Base-by-base conservation (phyloP, 306 rosid species). In the Datisca glomerata region DNA sequence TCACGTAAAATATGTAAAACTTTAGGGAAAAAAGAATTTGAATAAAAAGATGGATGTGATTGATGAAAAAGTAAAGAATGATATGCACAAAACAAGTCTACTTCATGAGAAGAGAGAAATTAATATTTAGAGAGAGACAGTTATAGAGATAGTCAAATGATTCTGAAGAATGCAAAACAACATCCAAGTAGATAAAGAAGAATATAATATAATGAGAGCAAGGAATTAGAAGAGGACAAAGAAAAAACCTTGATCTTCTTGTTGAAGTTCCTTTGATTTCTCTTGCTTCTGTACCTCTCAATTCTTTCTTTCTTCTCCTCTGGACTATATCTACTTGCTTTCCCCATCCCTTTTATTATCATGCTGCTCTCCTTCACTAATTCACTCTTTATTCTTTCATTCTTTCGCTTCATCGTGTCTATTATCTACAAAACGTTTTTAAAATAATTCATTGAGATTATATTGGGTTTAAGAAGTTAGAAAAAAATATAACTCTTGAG, bases 341-440 rank as follows among this genome's bases (percentile, higher is more conserved):
- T 78, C 65, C 52, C 72, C 98, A 91, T 91, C 4, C 87, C 93
- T 70, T 84, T 86, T 7, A 91, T 85, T 57, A 91, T 91, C 67
- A 79, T 60, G 24, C 67, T 75, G 29, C 84, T 84, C 63, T 91
- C 98, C 32, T 67, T 84, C 7, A 83, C 70, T 41, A 73, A 36
- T 11, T 71, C 57, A 43, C 85, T 78, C 21, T 78, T 93, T 42
- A 76, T 43, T 21, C 51, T 20, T 8, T 46, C 41, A 24, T 39
- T 34, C 17, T 21, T 24, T 6, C 9, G n/a, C n/a, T 24, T 14
- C 2, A 46, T 5, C 9, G n/a, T 20, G 1, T 15, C 9, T 28
- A 25, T 8, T 22, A 27, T 24, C 17, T 25, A 8, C 13, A 25
- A 14, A 21, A 3, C 23, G 7, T 8, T 14, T 45, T 45, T 14